Percentiles rank a stretch among this genome's conserved stretches.
Conservation (phyloP, 805 yeast species). For the Hanseniaspora valbyensis region DNA sequence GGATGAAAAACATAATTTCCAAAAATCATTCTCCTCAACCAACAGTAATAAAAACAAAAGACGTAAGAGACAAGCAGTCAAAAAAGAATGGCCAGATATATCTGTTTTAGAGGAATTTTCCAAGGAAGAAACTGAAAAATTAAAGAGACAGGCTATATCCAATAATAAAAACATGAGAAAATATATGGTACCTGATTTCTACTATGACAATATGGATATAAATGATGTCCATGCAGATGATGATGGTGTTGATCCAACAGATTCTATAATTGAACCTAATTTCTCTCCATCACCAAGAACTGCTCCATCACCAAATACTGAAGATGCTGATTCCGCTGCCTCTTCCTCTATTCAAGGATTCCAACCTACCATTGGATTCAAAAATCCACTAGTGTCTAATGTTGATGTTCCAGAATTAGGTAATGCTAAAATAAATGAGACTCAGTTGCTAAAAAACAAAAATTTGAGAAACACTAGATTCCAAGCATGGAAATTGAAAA, state of each 20-base stretch:
- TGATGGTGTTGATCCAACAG: neutral
- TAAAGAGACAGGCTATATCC: slow-evolving; percentile 32
- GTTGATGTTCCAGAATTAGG: slow-evolving; percentile 34
- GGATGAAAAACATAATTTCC: slow-evolving; percentile 7
- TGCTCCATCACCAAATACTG: slow-evolving; percentile 25
- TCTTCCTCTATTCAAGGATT: slow-evolving; percentile 21
- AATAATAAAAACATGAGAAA: slow-evolving; percentile 10
- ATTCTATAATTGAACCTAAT: neutral
- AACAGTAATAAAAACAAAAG: slow-evolving; percentile 18
- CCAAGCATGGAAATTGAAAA: slow-evolving; percentile 57
- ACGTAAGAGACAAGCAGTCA: slow-evolving; percentile 4
- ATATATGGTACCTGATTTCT: slow-evolving; percentile 7
- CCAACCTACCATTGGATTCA: slow-evolving; percentile 23
- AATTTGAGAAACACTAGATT: slow-evolving; percentile 64
- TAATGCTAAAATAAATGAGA: slow-evolving; percentile 42
- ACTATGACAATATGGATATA: slow-evolving; percentile 5
- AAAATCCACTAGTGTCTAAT: slow-evolving; percentile 35
- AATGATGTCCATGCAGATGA: slow-evolving; percentile 8
- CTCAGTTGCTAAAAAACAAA: slow-evolving; percentile 42
- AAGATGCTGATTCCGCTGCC: slow-evolving; percentile 20
- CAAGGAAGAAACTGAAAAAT: slow-evolving; percentile 48
- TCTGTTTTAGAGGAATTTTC: slow-evolving; percentile 65
- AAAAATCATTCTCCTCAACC: neutral
- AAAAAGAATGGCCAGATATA: slow-evolving; percentile 73
- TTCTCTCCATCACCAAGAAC: neutral